These are phyloP conservation scores for Scorias spongiosa DNA, from an alignment of 2,329 filamentous ascomycete genomes.

Conservation along the genomic window DNA sequence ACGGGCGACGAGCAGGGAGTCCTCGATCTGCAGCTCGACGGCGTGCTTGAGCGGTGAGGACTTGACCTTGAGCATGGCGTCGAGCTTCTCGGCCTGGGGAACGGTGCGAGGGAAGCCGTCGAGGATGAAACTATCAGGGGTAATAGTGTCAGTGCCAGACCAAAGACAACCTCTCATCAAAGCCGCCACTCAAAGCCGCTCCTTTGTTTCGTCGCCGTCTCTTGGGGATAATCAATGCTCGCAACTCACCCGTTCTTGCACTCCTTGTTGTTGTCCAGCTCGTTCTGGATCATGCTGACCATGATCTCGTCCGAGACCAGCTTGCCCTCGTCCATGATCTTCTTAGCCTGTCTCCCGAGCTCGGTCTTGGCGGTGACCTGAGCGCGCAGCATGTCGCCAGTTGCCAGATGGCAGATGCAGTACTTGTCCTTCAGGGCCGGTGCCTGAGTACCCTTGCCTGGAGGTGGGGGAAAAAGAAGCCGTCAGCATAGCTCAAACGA, in stretches of 20 bases:
- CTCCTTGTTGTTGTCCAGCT: slow-evolving; percentile 85
- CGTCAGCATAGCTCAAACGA: neutral
- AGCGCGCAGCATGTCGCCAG: slow-evolving; percentile 96
- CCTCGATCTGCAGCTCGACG: slow-evolving; percentile 92
- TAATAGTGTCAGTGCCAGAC: neutral
- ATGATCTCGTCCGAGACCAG: slow-evolving; percentile 98
- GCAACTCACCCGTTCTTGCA: slow-evolving; percentile 79
- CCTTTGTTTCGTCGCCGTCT: too few relatives aligned
- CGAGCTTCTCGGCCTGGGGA: slow-evolving; percentile 83
- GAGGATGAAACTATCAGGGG: slow-evolving; percentile 67
- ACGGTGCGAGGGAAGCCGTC: slow-evolving; percentile 98
- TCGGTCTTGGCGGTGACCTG: slow-evolving; percentile 96
- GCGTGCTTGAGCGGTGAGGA: slow-evolving; percentile 84
- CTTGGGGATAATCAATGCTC: too few relatives aligned
- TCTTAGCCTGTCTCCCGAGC: slow-evolving; percentile 92
- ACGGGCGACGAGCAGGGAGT: slow-evolving; percentile 78
- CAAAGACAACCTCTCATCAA: neutral
- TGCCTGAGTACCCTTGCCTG: slow-evolving; percentile 97
- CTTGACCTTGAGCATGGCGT: slow-evolving; percentile 70
- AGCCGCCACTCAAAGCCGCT: neutral
- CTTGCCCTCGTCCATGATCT: slow-evolving; percentile 98
- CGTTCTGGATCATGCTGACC: slow-evolving; percentile 98
- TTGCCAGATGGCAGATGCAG: slow-evolving; percentile 92
- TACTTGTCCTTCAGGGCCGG: slow-evolving; percentile 98
- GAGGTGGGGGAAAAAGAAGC: neutral